Conservation (phyloP, 2,329 filamentous ascomycete species). For the Pseudovirgaria hyperparasitica region DNA sequence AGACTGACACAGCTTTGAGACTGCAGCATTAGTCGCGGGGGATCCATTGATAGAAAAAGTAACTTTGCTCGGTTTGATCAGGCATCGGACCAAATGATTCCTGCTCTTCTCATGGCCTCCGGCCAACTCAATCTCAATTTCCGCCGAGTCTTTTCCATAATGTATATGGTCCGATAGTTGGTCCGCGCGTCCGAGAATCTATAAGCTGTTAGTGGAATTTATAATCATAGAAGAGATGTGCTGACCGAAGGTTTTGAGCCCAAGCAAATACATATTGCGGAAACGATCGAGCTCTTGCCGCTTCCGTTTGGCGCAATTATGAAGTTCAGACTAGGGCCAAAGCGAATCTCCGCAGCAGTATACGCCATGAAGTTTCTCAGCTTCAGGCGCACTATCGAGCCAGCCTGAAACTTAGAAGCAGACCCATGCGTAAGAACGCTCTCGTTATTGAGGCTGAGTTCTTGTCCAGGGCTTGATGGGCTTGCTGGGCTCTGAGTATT, state of each 20-base stretch:
- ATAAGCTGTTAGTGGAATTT: conserved; percentile 7
- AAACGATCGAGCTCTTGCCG: conserved; percentile 93
- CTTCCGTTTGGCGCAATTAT: conserved; percentile 98
- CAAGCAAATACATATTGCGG: conserved; percentile 86
- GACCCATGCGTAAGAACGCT: too few species aligned
- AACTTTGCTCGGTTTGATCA: conserved; percentile 66
- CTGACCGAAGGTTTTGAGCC: conserved; percentile 60
- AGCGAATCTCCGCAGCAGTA: conserved; percentile 77
- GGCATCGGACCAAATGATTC: conserved; percentile 64
- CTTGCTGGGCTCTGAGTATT: too few species aligned
- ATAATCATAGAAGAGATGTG: neutral
- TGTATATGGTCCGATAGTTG: conserved; percentile 86
- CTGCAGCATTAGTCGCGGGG: conserved; percentile 44
- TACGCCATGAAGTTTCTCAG: conserved; percentile 92
- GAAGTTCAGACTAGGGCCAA: conserved; percentile 93
- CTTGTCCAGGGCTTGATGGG: too few species aligned
- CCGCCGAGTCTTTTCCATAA: conserved; percentile 64
- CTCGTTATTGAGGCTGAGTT: too few species aligned
- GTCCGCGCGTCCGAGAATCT: conserved; percentile 74
- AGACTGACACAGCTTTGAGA: conserved; percentile 53
- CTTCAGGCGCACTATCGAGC: conserved; percentile 78
- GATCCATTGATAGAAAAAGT: conserved; percentile 67
- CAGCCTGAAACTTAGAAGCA: too few species aligned
- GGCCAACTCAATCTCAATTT: conserved; percentile 83
- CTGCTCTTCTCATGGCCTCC: conserved; percentile 39